Base-by-base conservation (phyloP, 1,284 basidiomycete species). In the Phylloporus sp. region DNA sequence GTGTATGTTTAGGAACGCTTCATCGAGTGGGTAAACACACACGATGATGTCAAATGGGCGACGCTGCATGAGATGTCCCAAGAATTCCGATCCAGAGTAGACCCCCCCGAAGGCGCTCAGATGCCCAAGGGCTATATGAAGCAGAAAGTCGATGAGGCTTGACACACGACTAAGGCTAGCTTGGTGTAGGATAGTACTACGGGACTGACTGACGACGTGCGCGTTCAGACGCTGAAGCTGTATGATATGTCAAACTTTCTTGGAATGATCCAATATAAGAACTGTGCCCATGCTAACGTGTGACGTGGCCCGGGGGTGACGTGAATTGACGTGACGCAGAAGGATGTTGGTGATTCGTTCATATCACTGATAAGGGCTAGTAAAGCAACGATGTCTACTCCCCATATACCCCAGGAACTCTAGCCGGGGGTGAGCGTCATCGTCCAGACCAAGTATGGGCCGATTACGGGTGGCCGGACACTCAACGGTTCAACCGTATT, bases 1-100 rank as follows among this genome's bases (percentile, higher is more conserved):
- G 57, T 42, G 3, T 6, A n/a, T 29, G 7, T 50, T n/a, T 62
- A 89, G 83, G 89, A 93, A 73, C 83, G 88, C 52, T 91, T 93
- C 74, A 92, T 94, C 68, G 86, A 90, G 69, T 92, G 90, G 88
- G 81, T 93, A 58, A 92, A 92, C 71, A 85, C 82, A 4, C 90
- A 92, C 72, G 84, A 87, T 32, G 84, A 86, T 58, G 85, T 93
- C 3, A 82, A 90, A 63, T 93, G 89, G 88, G 88, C 89, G 22
- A 86, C 88, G 24, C 86, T 93, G 86, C 82, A 85, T 63, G 84
- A 89, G 64, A 88, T 89, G 84, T 82, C 84, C 26, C 75, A 79
- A 52, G 85, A 86, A 53, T 88, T 87, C 65, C 78, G 80, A 63
- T 71, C 71, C 17, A 82, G 79, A 70, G 77, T 75, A 47, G 66